phyloP scores from a whole-genome alignment of 1,284 basidiomycete species.

The Heterobasidion annosum region DNA sequence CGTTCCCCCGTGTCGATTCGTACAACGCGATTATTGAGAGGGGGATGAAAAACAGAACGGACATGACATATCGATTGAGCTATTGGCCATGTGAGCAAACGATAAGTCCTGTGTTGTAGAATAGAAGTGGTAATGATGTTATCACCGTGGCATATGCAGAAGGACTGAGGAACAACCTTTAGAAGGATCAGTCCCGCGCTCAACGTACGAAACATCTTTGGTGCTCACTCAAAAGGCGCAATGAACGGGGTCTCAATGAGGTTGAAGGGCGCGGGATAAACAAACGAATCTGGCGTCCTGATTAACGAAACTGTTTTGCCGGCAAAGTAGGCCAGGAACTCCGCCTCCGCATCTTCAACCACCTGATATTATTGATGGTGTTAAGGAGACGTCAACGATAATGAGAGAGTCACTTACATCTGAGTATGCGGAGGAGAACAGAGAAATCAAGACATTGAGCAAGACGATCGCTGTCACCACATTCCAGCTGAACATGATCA shows the following conservation, averaged over 20 bases:
- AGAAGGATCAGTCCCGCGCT: not conserved
- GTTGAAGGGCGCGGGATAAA: slow-evolving; percentile 78
- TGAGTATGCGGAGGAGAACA: slow-evolving; percentile 87
- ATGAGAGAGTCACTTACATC: slow-evolving; percentile 47
- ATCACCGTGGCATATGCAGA: slow-evolving; percentile 49
- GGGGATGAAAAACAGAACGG: slow-evolving; percentile 72
- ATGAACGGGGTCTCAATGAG: slow-evolving; percentile 76
- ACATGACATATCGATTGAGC: slow-evolving; percentile 78
- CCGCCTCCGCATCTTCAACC: slow-evolving; percentile 58
- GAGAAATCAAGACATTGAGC: slow-evolving; percentile 90
- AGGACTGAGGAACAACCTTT: slow-evolving; percentile 38
- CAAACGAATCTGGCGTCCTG: slow-evolving; percentile 74
- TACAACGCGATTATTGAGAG: slow-evolving; percentile 67
- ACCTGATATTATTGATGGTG: slow-evolving; percentile 24
- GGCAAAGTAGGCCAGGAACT: slow-evolving; percentile 86
- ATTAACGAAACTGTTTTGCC: slow-evolving; percentile 77
- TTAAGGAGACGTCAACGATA: not conserved
- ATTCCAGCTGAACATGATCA: slow-evolving; percentile 57
- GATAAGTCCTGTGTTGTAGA: not conserved
- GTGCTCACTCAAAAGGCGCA: slow-evolving; percentile 76
- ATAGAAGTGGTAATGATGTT: not conserved
- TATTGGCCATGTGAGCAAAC: slow-evolving; percentile 14
- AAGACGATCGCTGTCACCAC: slow-evolving; percentile 81
- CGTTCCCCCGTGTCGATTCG: slow-evolving; percentile 51
- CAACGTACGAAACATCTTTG: slow-evolving; percentile 9